These are phyloP conservation scores for Lipomyces sp. DNA, from an alignment of 805 yeast genomes.

Conservation along the genomic window DNA sequence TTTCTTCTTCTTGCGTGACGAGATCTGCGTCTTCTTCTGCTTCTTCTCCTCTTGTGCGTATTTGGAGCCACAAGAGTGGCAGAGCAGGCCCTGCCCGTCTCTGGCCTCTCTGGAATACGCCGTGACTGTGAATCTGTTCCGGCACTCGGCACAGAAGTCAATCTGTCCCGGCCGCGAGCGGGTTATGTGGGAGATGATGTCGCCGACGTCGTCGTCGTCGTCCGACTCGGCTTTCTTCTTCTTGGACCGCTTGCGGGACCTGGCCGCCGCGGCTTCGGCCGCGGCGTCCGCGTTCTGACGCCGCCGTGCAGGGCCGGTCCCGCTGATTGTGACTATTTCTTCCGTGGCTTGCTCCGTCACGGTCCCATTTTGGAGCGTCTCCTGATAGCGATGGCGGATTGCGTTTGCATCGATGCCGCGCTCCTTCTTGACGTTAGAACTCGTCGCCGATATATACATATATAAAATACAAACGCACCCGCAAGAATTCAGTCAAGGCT, in stretches of 20 bases:
- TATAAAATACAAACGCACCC: conserved; percentile 13
- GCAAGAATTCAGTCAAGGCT: conserved; percentile 29
- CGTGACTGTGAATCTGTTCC: conserved; percentile 53
- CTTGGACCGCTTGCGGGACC: conserved; percentile 7
- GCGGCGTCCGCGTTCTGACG: neutral
- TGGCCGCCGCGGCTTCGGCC: neutral
- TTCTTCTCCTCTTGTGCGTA: conserved; percentile 46
- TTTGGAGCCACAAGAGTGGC: conserved; percentile 59
- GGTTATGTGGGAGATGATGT: conserved; percentile 1
- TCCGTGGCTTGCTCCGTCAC: conserved; percentile 6
- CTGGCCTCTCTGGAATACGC: conserved; percentile 57
- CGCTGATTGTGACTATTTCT: conserved; percentile 14
- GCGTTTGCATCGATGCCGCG: conserved; percentile 29
- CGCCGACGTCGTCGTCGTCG: conserved; percentile 19
- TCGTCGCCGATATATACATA: neutral
- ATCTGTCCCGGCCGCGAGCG: conserved; percentile 34
- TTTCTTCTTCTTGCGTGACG: conserved; percentile 70
- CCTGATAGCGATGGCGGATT: conserved; percentile 21
- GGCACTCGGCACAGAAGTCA: conserved; percentile 64
- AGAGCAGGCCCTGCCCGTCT: conserved; percentile 45
- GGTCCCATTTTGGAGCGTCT: neutral
- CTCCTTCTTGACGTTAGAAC: conserved; percentile 8
- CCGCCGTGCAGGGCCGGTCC: neutral
- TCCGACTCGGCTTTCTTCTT: conserved; percentile 22
- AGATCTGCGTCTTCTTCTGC: conserved; percentile 51